Base-by-base conservation (phyloP, 805 yeast species). In the Alloascoidea africana region DNA sequence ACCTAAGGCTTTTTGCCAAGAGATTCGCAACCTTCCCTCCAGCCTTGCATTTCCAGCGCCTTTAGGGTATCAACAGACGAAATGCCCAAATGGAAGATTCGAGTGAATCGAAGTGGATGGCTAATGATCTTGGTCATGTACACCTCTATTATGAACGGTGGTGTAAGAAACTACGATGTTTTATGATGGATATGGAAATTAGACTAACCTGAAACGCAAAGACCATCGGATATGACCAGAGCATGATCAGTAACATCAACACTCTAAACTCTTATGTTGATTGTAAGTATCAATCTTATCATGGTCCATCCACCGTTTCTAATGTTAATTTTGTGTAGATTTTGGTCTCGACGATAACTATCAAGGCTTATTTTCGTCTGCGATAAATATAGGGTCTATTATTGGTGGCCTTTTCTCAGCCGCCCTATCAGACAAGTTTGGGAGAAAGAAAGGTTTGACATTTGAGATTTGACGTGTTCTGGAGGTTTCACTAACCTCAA, bases 41-140 rank as follows among this genome's bases (percentile, higher is more conserved):
- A n/a, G n/a, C n/a, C n/a, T n/a, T n/a, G n/a, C n/a, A n/a, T n/a
- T n/a, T n/a, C n/a, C n/a, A n/a, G n/a, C n/a, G n/a, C n/a, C n/a
- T n/a, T n/a, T n/a, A n/a, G n/a, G n/a, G n/a, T n/a, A n/a, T n/a
- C n/a, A n/a, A n/a, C n/a, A n/a, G n/a, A n/a, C n/a, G 4, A 30
- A 2, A 15, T 36, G 36, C 5, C n/a, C 14, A 38, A 40, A 3
- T 39, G 14, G 11, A 6, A 17, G 15, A 17, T 35, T 18, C 34
- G 37, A 27, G n/a, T 41, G 36, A 8, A n/a, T 27, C 5, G 39
- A 23, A 23, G 30, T 23, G n/a, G 13, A 8, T 23, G 30, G 30
- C 30, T 23, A 23, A 23, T 23, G 30, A n/a, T 23, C 8, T 23
- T 23, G 30, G 30, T 23, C n/a, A 23, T 23, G 30, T 23, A 23